Evolutionary conservation across 805 yeast genomes (phyloP), one percentile per base, ranked within the genome.

Genomic region (Vanderwaltozyma tropicalis): DNA sequence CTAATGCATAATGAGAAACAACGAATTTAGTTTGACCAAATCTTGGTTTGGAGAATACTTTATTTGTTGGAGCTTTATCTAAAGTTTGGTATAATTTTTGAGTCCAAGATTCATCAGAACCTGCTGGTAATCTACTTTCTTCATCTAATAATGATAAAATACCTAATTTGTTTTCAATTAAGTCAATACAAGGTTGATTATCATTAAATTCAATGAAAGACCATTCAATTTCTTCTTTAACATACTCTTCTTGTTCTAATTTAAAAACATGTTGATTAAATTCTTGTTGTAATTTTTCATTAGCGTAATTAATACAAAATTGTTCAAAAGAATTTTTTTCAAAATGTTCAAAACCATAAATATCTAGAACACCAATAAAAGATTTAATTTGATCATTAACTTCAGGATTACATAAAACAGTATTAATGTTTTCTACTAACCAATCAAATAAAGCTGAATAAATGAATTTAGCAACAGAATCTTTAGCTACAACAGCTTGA

Each of bases 211-310:
- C 96, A 52, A 89, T 89, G 53, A 89, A 89, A 9, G 89, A 80
- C 96, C 97, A 89, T 59, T 88, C 92, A 46, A 89, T 88, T 55
- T 88, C 82, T 64, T 89, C 97, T 42, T 74, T 76, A 38, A 87
- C 72, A 57, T 89, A 89, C 57, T 92, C 96, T 55, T 88, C 95
- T 67, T 92, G 97, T 59, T 89, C 98, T 44, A 92, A 72, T 58
- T 89, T 89, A 74, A 89, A 89, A 38, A 89, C 96, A 54, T 89
- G 96, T 66, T 87, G 96, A 53, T 88, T 89, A 63, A 89, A 89
- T 61, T 89, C 96, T 63, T 89, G 97, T 63, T 89, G 97, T 51
- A 89, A 71, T 63, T 89, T 89, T 66, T 89, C 98, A 63, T 88
- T 88, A 32, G 96, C 96, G 60, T 88, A 88, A 61, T 88, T 88